Percentiles rank a stretch among this genome's conserved stretches.
phyloP scores from a whole-genome alignment of 495 filamentous ascomycete species.

The Daldinia vernicosa region DNA sequence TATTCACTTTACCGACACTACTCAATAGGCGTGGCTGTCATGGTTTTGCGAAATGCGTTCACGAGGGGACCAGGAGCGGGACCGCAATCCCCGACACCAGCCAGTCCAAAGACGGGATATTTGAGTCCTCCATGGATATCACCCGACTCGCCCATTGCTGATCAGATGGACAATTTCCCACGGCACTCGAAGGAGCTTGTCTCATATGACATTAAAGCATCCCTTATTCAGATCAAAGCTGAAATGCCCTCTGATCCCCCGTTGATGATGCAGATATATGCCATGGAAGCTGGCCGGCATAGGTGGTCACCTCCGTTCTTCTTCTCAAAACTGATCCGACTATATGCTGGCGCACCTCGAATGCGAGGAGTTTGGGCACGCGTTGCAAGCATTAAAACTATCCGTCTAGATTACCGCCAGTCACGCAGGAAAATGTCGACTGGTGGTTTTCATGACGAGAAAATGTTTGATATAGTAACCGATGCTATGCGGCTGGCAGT shows the following conservation, averaged over 20 bases:
- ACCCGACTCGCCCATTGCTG: conserved; percentile 42
- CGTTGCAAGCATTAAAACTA: conserved; percentile 80
- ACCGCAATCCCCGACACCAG: conserved; percentile 40
- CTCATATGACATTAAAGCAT: conserved; percentile 79
- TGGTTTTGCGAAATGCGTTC: conserved; percentile 80
- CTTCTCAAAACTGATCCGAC: conserved; percentile 74
- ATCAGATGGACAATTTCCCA: conserved; percentile 45
- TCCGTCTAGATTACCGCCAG: conserved; percentile 81
- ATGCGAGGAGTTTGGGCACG: conserved; percentile 85
- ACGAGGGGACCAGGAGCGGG: conserved; percentile 49
- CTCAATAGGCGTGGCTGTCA: conserved; percentile 81
- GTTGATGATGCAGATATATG: conserved; percentile 88
- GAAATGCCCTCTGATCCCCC: conserved; percentile 85
- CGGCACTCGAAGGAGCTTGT: conserved; percentile 67
- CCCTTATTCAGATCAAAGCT: conserved; percentile 86
- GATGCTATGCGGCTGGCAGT: conserved; percentile 90
- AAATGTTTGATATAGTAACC: conserved; percentile 80
- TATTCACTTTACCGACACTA: conserved; percentile 97
- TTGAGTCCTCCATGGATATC: conserved; percentile 52
- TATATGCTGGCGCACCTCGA: conserved; percentile 87
- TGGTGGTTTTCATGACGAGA: conserved; percentile 71
- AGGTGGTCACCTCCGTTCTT: conserved; percentile 84
- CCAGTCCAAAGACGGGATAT: conserved; percentile 37
- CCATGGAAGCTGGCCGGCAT: conserved; percentile 81
- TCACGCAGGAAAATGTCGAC: conserved; percentile 71